A percentile compares a stretch with the other conserved stretches of the same genome.
Evolutionary conservation across 805 yeast species (phyloP).

Genomic region (Starmera amethionina): DNA sequence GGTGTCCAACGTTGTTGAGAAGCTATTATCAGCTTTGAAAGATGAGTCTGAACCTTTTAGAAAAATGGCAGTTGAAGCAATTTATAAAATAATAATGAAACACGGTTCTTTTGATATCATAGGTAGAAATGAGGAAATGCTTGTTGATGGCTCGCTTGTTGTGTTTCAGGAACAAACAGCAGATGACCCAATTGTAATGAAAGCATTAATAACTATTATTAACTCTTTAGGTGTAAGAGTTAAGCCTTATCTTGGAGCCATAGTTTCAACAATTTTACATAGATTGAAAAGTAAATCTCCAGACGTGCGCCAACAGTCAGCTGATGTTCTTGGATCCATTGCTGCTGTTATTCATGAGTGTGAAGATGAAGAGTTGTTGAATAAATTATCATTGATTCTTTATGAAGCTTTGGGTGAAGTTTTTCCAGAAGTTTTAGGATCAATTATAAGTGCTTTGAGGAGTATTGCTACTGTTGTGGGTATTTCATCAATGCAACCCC

Average conservation of each 20-base stretch:
- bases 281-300: slow-evolving; percentile 64
- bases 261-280: slow-evolving; percentile 62
- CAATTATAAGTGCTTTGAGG: slow-evolving; percentile 63
- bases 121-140: slow-evolving; percentile 45
- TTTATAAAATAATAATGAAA: slow-evolving; percentile 40
- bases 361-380: slow-evolving; percentile 50
- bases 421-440: slow-evolving; percentile 87
- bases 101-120: slow-evolving; percentile 53
- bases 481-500: slow-evolving; percentile 60
- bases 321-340: slow-evolving; percentile 59
- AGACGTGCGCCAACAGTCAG: slow-evolving; percentile 73
- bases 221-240: slow-evolving; percentile 52
- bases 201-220: slow-evolving; percentile 56
- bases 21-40: slow-evolving; percentile 48
- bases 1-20: slow-evolving; percentile 45
- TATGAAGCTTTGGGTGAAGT: slow-evolving; percentile 93
- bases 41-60: slow-evolving; percentile 80
- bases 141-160: slow-evolving; percentile 71
- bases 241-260: slow-evolving; percentile 62
- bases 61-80: slow-evolving; percentile 66
- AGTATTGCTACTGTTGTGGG: slow-evolving; percentile 54
- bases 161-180: slow-evolving; percentile 74
- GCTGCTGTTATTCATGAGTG: slow-evolving; percentile 61
- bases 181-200: slow-evolving; percentile 45
- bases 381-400: slow-evolving; percentile 62